phyloP scores from a whole-genome alignment of 2,329 filamentous ascomycete species.

The Penicillium sp. region DNA sequence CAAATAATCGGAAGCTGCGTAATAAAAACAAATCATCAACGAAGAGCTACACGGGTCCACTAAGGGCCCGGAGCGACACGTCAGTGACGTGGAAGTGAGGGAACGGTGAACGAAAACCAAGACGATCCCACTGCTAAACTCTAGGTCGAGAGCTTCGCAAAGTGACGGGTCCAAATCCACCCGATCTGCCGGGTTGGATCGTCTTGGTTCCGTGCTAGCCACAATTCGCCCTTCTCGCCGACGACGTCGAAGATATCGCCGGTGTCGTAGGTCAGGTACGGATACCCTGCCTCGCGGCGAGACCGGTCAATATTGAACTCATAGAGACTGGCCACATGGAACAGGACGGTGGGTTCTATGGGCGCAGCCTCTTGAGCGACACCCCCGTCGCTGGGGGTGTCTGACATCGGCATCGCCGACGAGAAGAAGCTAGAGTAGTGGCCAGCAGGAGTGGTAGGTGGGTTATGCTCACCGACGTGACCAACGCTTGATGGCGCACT shows the following conservation, averaged over 20 bases:
- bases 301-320: conserved; percentile 95
- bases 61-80: not conserved
- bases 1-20: not conserved
- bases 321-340: conserved; percentile 88
- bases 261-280: conserved; percentile 90
- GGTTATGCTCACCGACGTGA: conserved; percentile 15
- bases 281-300: conserved; percentile 88
- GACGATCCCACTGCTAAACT: not conserved
- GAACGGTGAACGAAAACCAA: not conserved
- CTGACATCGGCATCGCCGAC: conserved; percentile 76
- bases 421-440: conserved; percentile 77
- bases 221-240: conserved; percentile 93
- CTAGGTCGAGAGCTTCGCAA: conserved; percentile 54
- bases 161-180: conserved; percentile 99
- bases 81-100: not conserved
- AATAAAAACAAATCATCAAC: conserved; percentile 4
- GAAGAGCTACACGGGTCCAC: not conserved
- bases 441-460: conserved; percentile 40
- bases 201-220: conserved; percentile 96
- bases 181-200: conserved; percentile 73
- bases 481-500: conserved; percentile 24
- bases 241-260: conserved; percentile 94
- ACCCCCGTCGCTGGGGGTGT: conserved; percentile 46
- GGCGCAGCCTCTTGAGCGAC: conserved; percentile 32
- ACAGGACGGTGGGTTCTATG: conserved; percentile 63